Evolutionary conservation across 169 alveolate species (phyloP), one percentile per base, ranked within the genome.

Genomic region (Cryptosporidium tyzzeri): DNA sequence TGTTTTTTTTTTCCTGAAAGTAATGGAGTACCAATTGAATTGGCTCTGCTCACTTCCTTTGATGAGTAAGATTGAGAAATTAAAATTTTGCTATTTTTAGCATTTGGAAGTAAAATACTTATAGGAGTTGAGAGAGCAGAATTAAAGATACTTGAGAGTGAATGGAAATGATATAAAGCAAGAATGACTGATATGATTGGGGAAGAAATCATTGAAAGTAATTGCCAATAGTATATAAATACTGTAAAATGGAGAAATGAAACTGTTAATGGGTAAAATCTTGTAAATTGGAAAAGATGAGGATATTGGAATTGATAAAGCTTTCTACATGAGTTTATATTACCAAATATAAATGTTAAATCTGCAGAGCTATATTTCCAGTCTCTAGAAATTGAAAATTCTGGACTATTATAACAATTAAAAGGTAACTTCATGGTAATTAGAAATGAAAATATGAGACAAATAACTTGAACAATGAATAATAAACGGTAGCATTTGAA

Each of bases 171-270:
- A 29, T 80, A 80, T 5, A 80, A 39, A 14, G 75, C 71, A 41
- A 80, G 89, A 14, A 67, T 80, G 0, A 80, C 18, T 12, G 80
- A 44, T 6, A 80, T 7, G 26, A 80, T 62, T 2, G 89, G 89
- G 16, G 89, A 59, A 5, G 80, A 41, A 21, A 80, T 80, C 73
- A 80, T 80, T 31, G 75, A 80, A 6, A 80, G 55, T 23, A 80
- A n/a, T 31, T 80, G 89, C 89, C 89, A 80, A 29, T 80, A 80
- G 41, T 80, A 80, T n/a, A 80, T 41, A 26, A 80, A 80, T 8
- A 53, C 53, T 18, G 35, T 39, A 48, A 37, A 80, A 23, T 80
- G 55, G 35, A 80, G 31, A 50, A 61, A 10, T 9, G 89, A 59
- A 3, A 80, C 89, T 10, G 70, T 26, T 12, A 62, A 16, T 7